phyloP scores from a whole-genome alignment of 2,329 filamentous ascomycete genomes.

The Rachicladosporium sp. region DNA sequence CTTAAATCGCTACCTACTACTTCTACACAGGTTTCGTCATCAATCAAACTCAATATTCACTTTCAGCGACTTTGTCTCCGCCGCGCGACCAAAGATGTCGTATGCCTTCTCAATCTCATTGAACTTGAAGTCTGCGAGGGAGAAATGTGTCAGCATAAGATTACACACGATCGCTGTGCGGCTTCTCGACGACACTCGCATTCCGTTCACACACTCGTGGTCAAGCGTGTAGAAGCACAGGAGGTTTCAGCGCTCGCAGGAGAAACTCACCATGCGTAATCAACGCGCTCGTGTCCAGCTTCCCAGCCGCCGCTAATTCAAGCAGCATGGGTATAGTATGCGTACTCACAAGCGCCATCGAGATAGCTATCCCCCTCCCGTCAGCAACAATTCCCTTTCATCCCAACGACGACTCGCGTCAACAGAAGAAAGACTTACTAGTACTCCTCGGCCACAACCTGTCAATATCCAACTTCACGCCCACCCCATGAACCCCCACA shows the following conservation, averaged over 20 bases:
- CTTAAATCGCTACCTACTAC: no score
- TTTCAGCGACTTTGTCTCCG: slow-evolving; percentile 16
- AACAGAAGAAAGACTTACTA: slow-evolving; percentile 20
- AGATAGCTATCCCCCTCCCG: slow-evolving; percentile 7
- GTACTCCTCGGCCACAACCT: slow-evolving; percentile 44
- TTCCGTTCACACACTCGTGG: no score
- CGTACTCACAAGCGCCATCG: slow-evolving; percentile 15
- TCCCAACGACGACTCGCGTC: no score
- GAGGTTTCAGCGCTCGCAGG: no score
- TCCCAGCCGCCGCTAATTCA: slow-evolving; percentile 13
- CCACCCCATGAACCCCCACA: slow-evolving; percentile 46
- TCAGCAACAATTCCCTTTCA: not conserved
- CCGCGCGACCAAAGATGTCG: slow-evolving; percentile 15
- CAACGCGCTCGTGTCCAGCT: slow-evolving; percentile 13
- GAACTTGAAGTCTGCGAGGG: slow-evolving; percentile 15
- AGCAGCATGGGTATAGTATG: slow-evolving; percentile 16
- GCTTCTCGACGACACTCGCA: no score
- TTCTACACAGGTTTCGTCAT: no score
- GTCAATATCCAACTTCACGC: slow-evolving; percentile 40
- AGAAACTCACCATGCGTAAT: slow-evolving; percentile 14
- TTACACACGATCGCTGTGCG: no score
- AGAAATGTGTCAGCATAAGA: no score
- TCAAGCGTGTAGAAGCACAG: no score
- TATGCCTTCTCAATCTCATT: slow-evolving; percentile 16
- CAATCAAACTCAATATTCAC: slow-evolving; percentile 14